Evolutionary conservation across 441 rosid genomes (phyloP).

Genomic region (Capsella rubella): DNA sequence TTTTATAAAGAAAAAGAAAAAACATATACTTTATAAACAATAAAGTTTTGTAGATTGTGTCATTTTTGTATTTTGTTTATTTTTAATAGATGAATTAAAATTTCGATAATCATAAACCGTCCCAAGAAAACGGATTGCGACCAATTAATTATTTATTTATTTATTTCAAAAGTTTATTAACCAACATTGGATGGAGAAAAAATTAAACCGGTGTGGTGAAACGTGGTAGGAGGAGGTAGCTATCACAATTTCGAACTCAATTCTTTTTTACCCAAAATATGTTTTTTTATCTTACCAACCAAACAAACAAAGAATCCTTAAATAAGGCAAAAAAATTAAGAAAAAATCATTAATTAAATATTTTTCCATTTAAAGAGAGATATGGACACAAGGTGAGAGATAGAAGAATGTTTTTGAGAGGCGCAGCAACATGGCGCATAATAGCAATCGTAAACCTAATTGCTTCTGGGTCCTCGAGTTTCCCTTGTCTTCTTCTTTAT

Average conservation of each 20-base stretch:
- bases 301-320: not conserved
- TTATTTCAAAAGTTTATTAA: too few relatives aligned
- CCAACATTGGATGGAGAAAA: not conserved
- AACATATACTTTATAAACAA: too few relatives aligned
- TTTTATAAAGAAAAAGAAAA: too few relatives aligned
- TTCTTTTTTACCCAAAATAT: not conserved
- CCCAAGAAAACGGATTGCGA: too few relatives aligned
- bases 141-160: too few relatives aligned
- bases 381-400: not conserved
- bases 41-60: not conserved
- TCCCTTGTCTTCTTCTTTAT: constrained; percentile 43
- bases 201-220: not conserved
- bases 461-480: constrained; percentile 44
- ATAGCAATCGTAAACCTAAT: constrained; percentile 31
- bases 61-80: too few relatives aligned
- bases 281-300: not conserved
- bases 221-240: not conserved
- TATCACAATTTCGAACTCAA: not conserved
- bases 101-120: too few relatives aligned
- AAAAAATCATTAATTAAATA: not conserved
- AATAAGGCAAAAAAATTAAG: not conserved
- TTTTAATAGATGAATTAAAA: too few relatives aligned
- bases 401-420: constrained; percentile 15
- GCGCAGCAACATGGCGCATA: constrained; percentile 44
- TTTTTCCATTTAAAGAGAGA: constrained; percentile 28